Evolutionary conservation across 75 land plant species (phyloP), one percentile per base, ranked within the genome.

Genomic region (Cunninghamia lanceolata): DNA sequence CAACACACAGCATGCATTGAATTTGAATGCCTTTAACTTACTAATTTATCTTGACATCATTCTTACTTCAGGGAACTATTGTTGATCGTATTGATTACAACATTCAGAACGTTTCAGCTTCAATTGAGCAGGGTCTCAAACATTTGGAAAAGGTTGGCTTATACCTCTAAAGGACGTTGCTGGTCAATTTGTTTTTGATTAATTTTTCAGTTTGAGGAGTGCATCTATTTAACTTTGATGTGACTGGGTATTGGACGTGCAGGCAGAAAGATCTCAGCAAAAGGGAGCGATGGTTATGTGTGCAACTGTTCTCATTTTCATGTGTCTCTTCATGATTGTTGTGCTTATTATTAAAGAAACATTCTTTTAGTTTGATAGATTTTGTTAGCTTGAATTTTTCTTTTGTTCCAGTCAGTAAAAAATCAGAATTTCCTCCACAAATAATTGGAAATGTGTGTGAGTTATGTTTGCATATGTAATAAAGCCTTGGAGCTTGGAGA

Each of bases 71-170:
- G 99, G 99, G 99, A 52, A 98, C 99, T 9, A 96, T 98, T 78
- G 94, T 98, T 84, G 99, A 98, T 91, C 90, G 99, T 11, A 98
- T 98, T 85, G 99, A 98, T 83, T 95, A 98, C 91, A 98, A 98
- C 85, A 91, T 98, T 39, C 96, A 95, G 78, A 96, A 95, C 89
- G 99, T 96, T 45, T 93, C 99, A n/a, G 87, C 94, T 47, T 89
- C 96, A 84, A 94, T 98, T 16, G 96, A 98, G 40, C 94, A 98
- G 66, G 99, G 99, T 38, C 90, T 91, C 39, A 94, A 94, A 82
- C 94, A 96, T 82, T 87, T 98, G 36, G 93, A 96, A 84, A 96
- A 95, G 98, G 99, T 98, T 35, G 46, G 77, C 54, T 80, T 52
- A 80, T 35, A 35, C 39, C 39, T 36, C 17, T 34, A 10, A 3